Evolutionary conservation across 2,329 filamentous ascomycete genomes (phyloP), one percentile per base, ranked within the genome.

Genomic region (Beauveria brongniartii): DNA sequence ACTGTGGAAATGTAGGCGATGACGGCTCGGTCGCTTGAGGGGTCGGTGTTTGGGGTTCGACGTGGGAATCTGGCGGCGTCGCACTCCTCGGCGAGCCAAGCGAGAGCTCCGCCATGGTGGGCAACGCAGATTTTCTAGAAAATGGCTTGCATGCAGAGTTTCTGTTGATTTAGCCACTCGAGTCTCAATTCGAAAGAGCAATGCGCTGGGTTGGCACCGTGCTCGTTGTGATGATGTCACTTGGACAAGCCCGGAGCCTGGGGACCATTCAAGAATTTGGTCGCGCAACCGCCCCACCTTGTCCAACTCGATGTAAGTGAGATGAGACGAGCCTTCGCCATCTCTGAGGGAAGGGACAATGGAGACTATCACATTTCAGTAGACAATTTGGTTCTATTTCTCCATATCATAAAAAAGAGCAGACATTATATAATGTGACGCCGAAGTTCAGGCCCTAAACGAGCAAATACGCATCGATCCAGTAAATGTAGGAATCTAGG

Each of bases 1-100:
- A 68, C 16, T 71, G 64, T 4, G 74, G 73, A 43, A 75, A 76
- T 24, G 68, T 69, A 2, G 70, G 71, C 53, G 66, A 65, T 51
- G 67, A 63, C 37, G 63, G 58, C 43, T 55, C 50, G 28, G 41
- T 40, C 52, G 54, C 14, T 44, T 53, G 37, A 16, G 52, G 20
- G n/a, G 28, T 24, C 28, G 58, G 50, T 12, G 59, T 51, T 54
- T 48, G 41, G 12, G 55, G 22, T 9, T 41, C 48, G 37, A 20
- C 22, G 2, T 22, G 34, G 18, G 30, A n/a, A 24, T 46, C 53
- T 20, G 37, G 37, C 20, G 22, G 50, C 20, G 28, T 22, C 16
- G 60, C 54, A 40, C 14, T 53, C 26, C 37, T 28, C 1, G 60
- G 47, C 20, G 60, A 53, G 41, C 54, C 28, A 8, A 30, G 10